Percentiles rank a stretch among this genome's conserved stretches.
Conservation (phyloP, 306 rosid genomes). For the Glycine tomentella region DNA sequence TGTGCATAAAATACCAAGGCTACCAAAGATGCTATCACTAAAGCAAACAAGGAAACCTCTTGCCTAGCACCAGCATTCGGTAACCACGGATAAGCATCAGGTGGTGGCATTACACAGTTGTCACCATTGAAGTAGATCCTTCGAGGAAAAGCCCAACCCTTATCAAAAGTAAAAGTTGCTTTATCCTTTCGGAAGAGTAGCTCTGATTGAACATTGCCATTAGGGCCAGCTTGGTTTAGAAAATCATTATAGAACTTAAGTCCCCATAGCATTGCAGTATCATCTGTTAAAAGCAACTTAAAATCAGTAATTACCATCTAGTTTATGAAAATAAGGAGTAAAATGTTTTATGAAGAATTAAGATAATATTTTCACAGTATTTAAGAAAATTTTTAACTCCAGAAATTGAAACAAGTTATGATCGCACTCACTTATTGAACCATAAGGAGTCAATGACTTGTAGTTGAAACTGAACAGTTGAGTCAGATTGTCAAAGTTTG, state of each 20-base stretch:
- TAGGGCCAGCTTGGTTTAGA: slow-evolving; percentile 78
- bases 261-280: slow-evolving; percentile 93
- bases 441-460: slow-evolving; percentile 78
- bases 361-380: not conserved
- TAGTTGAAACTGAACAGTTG: slow-evolving; percentile 81
- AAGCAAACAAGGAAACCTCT: slow-evolving; percentile 51
- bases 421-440: slow-evolving; percentile 65
- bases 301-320: slow-evolving; percentile 19
- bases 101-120: slow-evolving; percentile 92
- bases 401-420: slow-evolving; percentile 21
- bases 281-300: slow-evolving; percentile 67
- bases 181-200: slow-evolving; percentile 73
- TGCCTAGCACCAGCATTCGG: slow-evolving; percentile 67
- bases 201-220: slow-evolving; percentile 94
- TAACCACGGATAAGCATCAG: slow-evolving; percentile 78
- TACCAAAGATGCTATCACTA: slow-evolving; percentile 53
- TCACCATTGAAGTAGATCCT: slow-evolving; percentile 88
- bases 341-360: not conserved
- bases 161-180: slow-evolving; percentile 72
- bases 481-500: slow-evolving; percentile 84
- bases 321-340: not conserved
- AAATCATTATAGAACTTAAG: slow-evolving; percentile 84
- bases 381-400: not conserved
- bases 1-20: slow-evolving; percentile 49
- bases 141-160: slow-evolving; percentile 95